These are phyloP conservation scores for Thielaviopsis euricoi DNA, from an alignment of 2,329 filamentous ascomycete species.

Conservation along the genomic window DNA sequence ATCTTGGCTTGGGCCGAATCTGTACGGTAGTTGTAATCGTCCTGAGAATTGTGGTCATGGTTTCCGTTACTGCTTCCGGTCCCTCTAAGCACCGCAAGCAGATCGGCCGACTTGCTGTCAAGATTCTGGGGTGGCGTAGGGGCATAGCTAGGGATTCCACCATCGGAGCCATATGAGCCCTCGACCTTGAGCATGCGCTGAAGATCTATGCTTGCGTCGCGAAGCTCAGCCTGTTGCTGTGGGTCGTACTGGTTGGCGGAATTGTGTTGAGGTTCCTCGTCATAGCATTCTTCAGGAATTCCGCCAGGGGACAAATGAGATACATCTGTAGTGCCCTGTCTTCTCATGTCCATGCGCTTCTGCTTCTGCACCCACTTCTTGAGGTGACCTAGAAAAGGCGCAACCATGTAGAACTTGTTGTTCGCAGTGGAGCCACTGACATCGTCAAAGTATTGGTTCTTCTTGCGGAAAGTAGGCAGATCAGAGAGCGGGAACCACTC, in stretches of 20 bases:
- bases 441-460: constrained; percentile 22
- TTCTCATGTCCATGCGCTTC: constrained; percentile 28
- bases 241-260: constrained; percentile 16
- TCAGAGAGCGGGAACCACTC: constrained; percentile 86
- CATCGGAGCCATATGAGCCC: constrained; percentile 20
- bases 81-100: constrained; percentile 6
- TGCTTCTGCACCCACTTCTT: constrained; percentile 86
- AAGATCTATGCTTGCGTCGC: constrained; percentile 34
- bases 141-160: neutral
- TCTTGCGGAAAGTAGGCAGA: constrained; percentile 66
- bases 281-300: constrained; percentile 33
- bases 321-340: constrained; percentile 23
- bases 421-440: constrained; percentile 33
- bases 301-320: constrained; percentile 18
- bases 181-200: constrained; percentile 40
- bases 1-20: constrained; percentile 37
- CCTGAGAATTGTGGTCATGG: constrained; percentile 17
- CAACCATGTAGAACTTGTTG: constrained; percentile 97
- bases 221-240: constrained; percentile 26
- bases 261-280: constrained; percentile 20
- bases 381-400: constrained; percentile 70
- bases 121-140: constrained; percentile 5
- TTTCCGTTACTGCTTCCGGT: neutral
- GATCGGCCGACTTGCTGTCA: constrained; percentile 5
- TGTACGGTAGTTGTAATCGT: constrained; percentile 27